Evolutionary conservation across 306 rosid genomes (phyloP).

Genomic region (Acacia acuminata): DNA sequence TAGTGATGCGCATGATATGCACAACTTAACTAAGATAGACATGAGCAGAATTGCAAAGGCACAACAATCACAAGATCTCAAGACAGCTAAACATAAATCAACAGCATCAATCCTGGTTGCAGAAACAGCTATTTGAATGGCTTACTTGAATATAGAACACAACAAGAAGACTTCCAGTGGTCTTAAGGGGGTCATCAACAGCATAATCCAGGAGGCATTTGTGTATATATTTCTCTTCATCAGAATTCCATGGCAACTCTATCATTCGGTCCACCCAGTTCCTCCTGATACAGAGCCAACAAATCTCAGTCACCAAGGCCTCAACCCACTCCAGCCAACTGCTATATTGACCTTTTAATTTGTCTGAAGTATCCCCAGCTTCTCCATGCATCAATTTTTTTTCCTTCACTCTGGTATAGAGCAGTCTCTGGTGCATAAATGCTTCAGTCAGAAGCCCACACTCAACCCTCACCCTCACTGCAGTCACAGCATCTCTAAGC

Average conservation of each 20-base stretch:
- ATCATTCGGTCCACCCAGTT: slow-evolving; percentile 86
- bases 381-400: slow-evolving; percentile 52
- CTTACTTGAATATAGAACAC: slow-evolving; percentile 93
- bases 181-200: slow-evolving; percentile 61
- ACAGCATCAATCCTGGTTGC: slow-evolving; percentile 16
- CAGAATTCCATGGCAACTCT: slow-evolving; percentile 93
- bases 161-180: slow-evolving; percentile 84
- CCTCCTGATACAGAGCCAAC: slow-evolving; percentile 91
- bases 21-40: slow-evolving; percentile 3
- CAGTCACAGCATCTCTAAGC: slow-evolving; percentile 87
- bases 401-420: slow-evolving; percentile 69
- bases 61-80: slow-evolving; percentile 16
- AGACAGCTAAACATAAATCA: slow-evolving; percentile 23
- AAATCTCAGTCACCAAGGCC: slow-evolving; percentile 85
- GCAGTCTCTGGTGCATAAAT: slow-evolving; percentile 85
- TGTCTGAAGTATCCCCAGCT: slow-evolving; percentile 43
- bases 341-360: slow-evolving; percentile 41
- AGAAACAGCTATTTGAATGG: slow-evolving; percentile 8
- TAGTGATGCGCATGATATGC: neutral
- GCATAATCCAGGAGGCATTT: slow-evolving; percentile 85
- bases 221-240: slow-evolving; percentile 87
- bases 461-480: slow-evolving; percentile 95
- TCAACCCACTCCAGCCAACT: slow-evolving; percentile 82
- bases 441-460: slow-evolving; percentile 97
- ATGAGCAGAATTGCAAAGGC: slow-evolving; percentile 1